Conservation (phyloP, 2,329 filamentous ascomycete species). For the Fusarium oligoseptatum region DNA sequence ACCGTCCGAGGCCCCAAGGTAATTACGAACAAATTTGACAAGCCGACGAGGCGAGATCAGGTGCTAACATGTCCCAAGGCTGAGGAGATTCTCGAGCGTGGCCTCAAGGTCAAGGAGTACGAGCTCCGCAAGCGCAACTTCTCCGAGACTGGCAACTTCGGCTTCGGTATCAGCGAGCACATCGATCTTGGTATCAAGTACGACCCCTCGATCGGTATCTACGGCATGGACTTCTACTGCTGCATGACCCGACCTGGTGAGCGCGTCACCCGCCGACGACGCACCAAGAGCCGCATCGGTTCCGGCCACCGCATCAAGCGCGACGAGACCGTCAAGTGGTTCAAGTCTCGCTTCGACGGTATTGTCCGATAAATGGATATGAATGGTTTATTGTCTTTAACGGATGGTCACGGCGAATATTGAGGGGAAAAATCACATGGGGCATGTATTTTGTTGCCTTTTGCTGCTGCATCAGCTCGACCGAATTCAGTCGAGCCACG, state of each 20-base stretch:
- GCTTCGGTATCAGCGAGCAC: slow-evolving; percentile 99
- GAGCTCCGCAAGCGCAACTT: slow-evolving; percentile 99
- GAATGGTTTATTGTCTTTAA: slow-evolving; percentile 49
- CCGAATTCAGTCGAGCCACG: slow-evolving; percentile 72
- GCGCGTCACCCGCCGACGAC: slow-evolving; percentile 95
- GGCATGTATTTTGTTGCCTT: slow-evolving; percentile 59
- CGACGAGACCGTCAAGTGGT: slow-evolving; percentile 98
- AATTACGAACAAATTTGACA: slow-evolving; percentile 33
- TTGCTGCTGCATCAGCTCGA: slow-evolving; percentile 66
- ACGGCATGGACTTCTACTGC: slow-evolving; percentile 99
- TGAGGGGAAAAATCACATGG: slow-evolving; percentile 50
- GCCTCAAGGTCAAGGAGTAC: slow-evolving; percentile 99
- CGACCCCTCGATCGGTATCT: slow-evolving; percentile 97
- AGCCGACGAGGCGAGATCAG: background rate
- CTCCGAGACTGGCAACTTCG: slow-evolving; percentile 99
- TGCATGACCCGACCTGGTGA: slow-evolving; percentile 99
- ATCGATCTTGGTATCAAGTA: slow-evolving; percentile 99
- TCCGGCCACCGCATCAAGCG: slow-evolving; percentile 93
- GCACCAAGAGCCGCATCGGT: slow-evolving; percentile 88
- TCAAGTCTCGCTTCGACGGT: slow-evolving; percentile 90
- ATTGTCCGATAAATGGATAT: slow-evolving; percentile 89
- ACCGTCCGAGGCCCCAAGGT: slow-evolving; percentile 95
- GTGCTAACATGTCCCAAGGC: slow-evolving; percentile 66
- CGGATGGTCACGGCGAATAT: slow-evolving; percentile 58
- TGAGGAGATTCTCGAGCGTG: slow-evolving; percentile 99